Evolutionary conservation across 2,329 filamentous ascomycete genomes (phyloP), one percentile per base, ranked within the genome.

Genomic region (Apiospora aurea): DNA sequence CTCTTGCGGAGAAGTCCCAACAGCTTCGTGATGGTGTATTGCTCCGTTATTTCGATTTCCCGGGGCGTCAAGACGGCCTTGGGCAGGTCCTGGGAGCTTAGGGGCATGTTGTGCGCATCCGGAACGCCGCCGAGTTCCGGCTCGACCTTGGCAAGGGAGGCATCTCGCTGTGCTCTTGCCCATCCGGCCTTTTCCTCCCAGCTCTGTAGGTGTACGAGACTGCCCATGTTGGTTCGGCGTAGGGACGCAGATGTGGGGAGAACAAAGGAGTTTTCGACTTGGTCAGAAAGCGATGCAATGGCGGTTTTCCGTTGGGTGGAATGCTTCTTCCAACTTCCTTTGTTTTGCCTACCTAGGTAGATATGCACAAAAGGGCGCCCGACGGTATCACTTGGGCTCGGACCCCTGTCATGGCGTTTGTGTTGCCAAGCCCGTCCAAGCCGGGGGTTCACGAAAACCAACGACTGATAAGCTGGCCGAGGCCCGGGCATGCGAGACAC

Each of bases 111-210:
- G 21, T 3, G n/a, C 8, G 57, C 47, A 6, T 24, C 49, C 21
- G 72, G 72, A 16, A 73, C 43, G 18, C 72, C 72, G 11, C 53
- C 38, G 8, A 73, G 72, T 47, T 44, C 44, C 3, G 72, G 72
- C 26, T 69, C 41, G 26, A 73, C 72, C 44, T 70, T 72, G 4
- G 70, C 24, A 5, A 73, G 51, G 38, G 71, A 72, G 13, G 49
- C 67, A 89, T 77, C 85, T 83, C 0, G 79, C 87, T 44, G 21
- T n/a, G 51, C 29, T 11, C 44, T 44, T 7, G 66, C 66, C 66
- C 41, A 68, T 43, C 13, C 26, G 14, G 24, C 66, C 41, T 68
- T 68, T 14, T 68, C n/a, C 13, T 68, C 21, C 66, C 66, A 68
- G 14, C n/a, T 29, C 41, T 68, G 24, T 6, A 18, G 11, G 26